Evolutionary conservation across 2,329 filamentous ascomycete genomes (phyloP), one percentile per base, ranked within the genome.

Genomic region (Colletotrichum paranaense): DNA sequence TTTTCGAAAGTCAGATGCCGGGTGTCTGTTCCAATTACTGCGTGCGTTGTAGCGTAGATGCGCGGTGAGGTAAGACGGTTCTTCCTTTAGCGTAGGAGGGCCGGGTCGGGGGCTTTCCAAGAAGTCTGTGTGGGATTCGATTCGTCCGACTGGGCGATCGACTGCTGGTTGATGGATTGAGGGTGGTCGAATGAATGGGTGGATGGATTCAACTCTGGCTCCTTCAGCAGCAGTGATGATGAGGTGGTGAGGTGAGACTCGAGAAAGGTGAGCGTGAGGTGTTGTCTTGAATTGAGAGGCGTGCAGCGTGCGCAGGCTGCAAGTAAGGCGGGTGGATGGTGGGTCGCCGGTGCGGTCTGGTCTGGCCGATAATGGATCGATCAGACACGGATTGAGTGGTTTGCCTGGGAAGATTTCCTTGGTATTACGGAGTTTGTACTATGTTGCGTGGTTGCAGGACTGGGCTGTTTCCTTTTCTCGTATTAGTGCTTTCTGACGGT

Each of bases 401-500:
- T 58, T 30, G 28, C 26, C 32, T 67, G 14, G 52, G 56, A 62
- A 26, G 67, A 26, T 46, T 16, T 52, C 46, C 65, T 68, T 64
- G 69, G 69, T 72, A 57, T 53, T 72, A 46, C 62, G 55, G 60
- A 66, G 59, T 49, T 49, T n/a, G n/a, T 57, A 52, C 5, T 57
- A 22, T 46, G 67, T 59, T 24, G 58, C 30, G 57, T 60, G 57
- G 57, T 60, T 24, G 42, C 62, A 70, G 62, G 55, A 59, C 62
- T 71, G 35, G 56, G 64, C 64, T 12, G 38, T 32, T 28, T 62
- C 46, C 35, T 65, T 32, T 62, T 62, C 60, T 73, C 60, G 60
- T 73, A 52, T 70, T 65, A 42, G 55, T 73, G 67, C 56, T 26
- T 62, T 46, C 68, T 57, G 67, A 66, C 59, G 55, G 70, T 62